phyloP scores from a whole-genome alignment of 345 rosid genomes.

The Hibiscus syriacus region DNA sequence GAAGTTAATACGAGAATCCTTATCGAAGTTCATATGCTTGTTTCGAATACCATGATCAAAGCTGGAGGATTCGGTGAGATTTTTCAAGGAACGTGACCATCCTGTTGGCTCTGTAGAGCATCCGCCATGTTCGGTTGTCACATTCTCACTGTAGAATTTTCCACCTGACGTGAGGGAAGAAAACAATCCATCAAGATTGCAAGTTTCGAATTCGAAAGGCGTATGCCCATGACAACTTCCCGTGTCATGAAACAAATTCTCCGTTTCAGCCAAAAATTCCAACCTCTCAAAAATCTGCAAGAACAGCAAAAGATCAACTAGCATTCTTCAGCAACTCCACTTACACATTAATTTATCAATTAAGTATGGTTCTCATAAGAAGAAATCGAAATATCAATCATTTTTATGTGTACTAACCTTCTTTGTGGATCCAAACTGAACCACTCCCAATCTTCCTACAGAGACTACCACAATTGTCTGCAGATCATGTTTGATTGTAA shows the following conservation, averaged over 20 bases:
- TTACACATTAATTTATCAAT: neutral
- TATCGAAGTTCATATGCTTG: neutral
- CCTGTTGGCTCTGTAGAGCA: conserved; percentile 34
- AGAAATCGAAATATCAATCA: conserved; percentile 1
- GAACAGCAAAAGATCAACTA: neutral
- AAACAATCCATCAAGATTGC: conserved; percentile 47
- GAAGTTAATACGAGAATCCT: conserved; percentile 6
- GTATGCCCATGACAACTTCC: conserved; percentile 13
- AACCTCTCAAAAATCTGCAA: conserved; percentile 56
- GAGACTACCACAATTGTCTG: conserved; percentile 80
- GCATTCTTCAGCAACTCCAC: neutral
- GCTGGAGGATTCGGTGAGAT: conserved; percentile 17
- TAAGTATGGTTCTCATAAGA: neutral
- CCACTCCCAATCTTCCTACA: conserved; percentile 52
- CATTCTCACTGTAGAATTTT: conserved; percentile 25
- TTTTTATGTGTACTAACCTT: conserved; percentile 44
- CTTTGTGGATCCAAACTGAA: conserved; percentile 71
- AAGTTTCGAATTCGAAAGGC: conserved; percentile 21
- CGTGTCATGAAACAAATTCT: conserved; percentile 31
- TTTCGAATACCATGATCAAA: conserved; percentile 8
- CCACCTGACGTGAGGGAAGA: conserved; percentile 37
- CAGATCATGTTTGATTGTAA: conserved; percentile 15
- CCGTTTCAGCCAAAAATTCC: conserved; percentile 51
- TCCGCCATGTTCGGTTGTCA: conserved; percentile 29
- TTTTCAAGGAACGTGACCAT: conserved; percentile 24